Evolutionary conservation across 2,329 filamentous ascomycete species (phyloP).

Genomic region (Orbilia ellipsospora): DNA sequence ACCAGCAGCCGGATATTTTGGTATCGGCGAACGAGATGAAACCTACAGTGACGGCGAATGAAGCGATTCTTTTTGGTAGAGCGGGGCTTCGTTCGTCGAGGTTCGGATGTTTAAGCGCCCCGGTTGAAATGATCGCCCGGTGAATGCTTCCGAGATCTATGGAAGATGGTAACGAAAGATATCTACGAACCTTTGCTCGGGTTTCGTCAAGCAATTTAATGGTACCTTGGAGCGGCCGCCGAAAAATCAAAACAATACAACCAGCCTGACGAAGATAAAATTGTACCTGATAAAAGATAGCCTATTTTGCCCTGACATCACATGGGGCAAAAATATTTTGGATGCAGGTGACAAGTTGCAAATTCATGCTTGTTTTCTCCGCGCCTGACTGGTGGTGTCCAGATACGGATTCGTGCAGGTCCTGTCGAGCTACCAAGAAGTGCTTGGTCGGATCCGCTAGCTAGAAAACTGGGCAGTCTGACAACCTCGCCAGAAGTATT

Average conservation of each 20-base stretch:
- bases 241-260: too few species aligned
- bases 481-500: too few species aligned
- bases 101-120: conserved; percentile 10
- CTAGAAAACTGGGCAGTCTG: too few species aligned
- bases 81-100: conserved; percentile 1
- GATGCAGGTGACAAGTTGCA: too few species aligned
- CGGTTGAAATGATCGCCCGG: too few species aligned
- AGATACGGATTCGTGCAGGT: conserved; percentile 1
- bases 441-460: too few species aligned
- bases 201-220: too few species aligned
- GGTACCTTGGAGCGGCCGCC: too few species aligned
- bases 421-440: too few species aligned
- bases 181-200: too few species aligned
- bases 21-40: not conserved
- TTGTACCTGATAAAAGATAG: too few species aligned
- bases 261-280: too few species aligned
- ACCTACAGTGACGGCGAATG: not conserved
- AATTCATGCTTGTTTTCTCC: not conserved
- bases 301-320: not conserved
- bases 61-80: not conserved
- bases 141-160: conserved; percentile 18
- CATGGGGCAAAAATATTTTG: not conserved
- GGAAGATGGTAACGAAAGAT: not conserved
- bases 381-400: not conserved
- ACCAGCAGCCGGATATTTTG: not conserved